phyloP scores from a whole-genome alignment of 2,329 filamentous ascomycete genomes.

The Ophiostoma tasmaniense region DNA sequence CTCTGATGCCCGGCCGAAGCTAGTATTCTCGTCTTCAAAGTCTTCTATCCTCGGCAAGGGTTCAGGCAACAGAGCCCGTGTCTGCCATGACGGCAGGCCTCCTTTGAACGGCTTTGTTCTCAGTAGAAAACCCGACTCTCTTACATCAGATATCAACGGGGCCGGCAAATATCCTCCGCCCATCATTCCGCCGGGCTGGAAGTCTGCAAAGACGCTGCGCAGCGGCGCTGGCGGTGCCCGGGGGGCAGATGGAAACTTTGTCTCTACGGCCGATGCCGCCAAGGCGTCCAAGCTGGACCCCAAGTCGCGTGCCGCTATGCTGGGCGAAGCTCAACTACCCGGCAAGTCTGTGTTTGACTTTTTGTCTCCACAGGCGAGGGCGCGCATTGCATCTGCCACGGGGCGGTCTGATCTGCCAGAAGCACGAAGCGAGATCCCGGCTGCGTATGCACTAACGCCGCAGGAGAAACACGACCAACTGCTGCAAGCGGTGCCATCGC shows the following conservation, averaged over 20 bases:
- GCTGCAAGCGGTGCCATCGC: constrained; percentile 49
- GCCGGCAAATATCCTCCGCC: constrained; percentile 53
- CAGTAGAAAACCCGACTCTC: constrained; percentile 42
- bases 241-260: constrained; percentile 31
- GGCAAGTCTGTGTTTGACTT: constrained; percentile 96
- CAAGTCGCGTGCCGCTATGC: constrained; percentile 63
- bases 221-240: constrained; percentile 18
- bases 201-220: constrained; percentile 45
- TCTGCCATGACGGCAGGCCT: constrained; percentile 75
- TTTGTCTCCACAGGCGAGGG: constrained; percentile 67
- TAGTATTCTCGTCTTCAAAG: constrained; percentile 63
- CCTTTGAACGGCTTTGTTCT: constrained; percentile 76
- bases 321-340: constrained; percentile 73
- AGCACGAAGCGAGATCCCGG: constrained; percentile 65
- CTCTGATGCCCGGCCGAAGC: constrained; percentile 39
- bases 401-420: constrained; percentile 70
- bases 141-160: constrained; percentile 36
- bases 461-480: constrained; percentile 53
- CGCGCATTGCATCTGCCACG: constrained; percentile 65
- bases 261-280: constrained; percentile 68
- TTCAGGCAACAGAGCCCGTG: constrained; percentile 47
- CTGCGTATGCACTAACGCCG: constrained; percentile 54
- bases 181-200: constrained; percentile 65
- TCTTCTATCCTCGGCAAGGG: neutral
- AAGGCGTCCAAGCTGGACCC: constrained; percentile 69